Evolutionary conservation across 2,329 filamentous ascomycete species (phyloP), one percentile per base, ranked within the genome.

Genomic region (Pseudogymnoascus sp.): DNA sequence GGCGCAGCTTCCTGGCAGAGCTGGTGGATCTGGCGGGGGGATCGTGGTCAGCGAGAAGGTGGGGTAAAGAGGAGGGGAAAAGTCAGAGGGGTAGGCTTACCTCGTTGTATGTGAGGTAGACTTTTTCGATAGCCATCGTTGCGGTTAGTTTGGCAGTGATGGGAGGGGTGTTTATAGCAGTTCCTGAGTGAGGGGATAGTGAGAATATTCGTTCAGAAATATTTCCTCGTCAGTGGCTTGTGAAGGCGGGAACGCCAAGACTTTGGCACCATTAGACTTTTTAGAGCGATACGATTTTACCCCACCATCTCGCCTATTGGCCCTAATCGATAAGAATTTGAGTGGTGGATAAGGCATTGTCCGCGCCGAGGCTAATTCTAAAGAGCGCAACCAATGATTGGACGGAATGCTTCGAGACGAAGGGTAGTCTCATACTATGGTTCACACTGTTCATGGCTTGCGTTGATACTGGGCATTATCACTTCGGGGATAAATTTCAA

Each of bases 31-130:
- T 97, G 72, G 67, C 62, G 63, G 60, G 42, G 62, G 63, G 25
- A 17, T 10, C 35, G n/a, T 39, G 31, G 61, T 63, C 55, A 55
- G 21, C 35, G 27, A 38, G 21, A 58, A 31, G 55, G 62, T 41
- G 63, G 44, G 65, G 9, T n/a, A 39, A 35, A 10, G 13, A 33
- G 39, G 33, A 65, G 61, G 63, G 58, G 62, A 36, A 51, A 59
- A 59, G 60, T 25, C 36, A 27, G 61, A 25, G 39, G 59, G 10
- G 35, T 25, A 44, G 29, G 69, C 85, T 76, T 80, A 92, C 90
- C 85, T 94, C 86, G 76, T 95, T 96, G 79, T 96, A 96, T 70
- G 90, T 94, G 74, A 94, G 86, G 79, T 93, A 95, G 75, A 92
- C 77, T 76, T 95, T 95, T 77, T 93, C 82, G 68, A 89, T 84